These are phyloP conservation scores for Xylariales sp. DNA, from an alignment of 2,329 filamentous ascomycete genomes.

Conservation along the genomic window DNA sequence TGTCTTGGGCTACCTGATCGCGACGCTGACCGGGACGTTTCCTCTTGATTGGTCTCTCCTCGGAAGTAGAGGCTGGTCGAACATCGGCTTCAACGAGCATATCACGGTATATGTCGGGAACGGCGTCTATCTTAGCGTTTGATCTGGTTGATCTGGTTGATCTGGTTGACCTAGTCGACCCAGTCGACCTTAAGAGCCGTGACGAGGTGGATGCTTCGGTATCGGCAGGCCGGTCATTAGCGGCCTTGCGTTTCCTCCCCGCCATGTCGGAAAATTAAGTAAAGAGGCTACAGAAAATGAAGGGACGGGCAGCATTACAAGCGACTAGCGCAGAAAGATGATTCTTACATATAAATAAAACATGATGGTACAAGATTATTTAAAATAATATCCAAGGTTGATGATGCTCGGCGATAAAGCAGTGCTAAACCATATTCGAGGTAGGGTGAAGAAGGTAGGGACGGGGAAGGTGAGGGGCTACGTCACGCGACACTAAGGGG, in stretches of 20 bases:
- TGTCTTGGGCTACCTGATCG: constrained; percentile 41
- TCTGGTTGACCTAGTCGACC: constrained; percentile 46
- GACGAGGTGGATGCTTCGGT: constrained; percentile 39
- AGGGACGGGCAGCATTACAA: constrained; percentile 3
- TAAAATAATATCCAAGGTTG: neutral
- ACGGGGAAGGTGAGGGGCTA: constrained; percentile 30
- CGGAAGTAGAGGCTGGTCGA: constrained; percentile 43
- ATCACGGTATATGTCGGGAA: constrained; percentile 59
- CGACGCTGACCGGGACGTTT: constrained; percentile 51
- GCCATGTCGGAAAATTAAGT: constrained; percentile 41
- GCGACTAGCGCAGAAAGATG: neutral
- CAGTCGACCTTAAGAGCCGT: constrained; percentile 44
- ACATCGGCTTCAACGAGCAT: constrained; percentile 64
- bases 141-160: constrained; percentile 46
- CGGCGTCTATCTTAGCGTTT: constrained; percentile 39
- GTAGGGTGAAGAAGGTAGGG: too few species aligned
- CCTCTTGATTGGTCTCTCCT: constrained; percentile 58
- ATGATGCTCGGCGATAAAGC: constrained; percentile 1
- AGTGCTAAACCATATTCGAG: neutral
- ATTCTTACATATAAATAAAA: neutral
- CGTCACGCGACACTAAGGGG: constrained; percentile 31
- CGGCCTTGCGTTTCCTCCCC: constrained; percentile 46
- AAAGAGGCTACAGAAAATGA: neutral
- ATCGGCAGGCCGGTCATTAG: constrained; percentile 32
- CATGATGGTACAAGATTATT: neutral